Evolutionary conservation across 2,329 filamentous ascomycete species (phyloP).

Genomic region (Xylariaceae sp.): DNA sequence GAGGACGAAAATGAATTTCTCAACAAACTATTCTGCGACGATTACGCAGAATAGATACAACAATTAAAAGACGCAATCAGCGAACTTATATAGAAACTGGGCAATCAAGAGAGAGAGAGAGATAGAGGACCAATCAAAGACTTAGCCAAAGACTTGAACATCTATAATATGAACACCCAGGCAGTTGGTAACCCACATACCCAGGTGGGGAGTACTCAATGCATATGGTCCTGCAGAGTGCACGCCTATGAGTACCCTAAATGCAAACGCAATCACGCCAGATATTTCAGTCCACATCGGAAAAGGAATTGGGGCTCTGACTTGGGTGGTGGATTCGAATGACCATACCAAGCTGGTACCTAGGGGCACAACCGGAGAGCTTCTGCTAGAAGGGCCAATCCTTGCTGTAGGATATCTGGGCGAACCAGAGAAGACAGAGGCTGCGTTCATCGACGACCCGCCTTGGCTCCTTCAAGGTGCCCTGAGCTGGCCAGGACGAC

Average conservation of each 20-base stretch:
- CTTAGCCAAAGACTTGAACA: no score
- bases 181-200: no score
- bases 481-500: neutral
- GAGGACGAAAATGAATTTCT: no score
- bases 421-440: neutral
- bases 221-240: slow-evolving; percentile 11
- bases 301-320: neutral
- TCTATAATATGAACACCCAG: no score
- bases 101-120: no score
- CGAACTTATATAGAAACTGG: no score
- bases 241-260: slow-evolving; percentile 9
- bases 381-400: slow-evolving; percentile 7
- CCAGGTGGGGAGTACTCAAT: no score
- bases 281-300: slow-evolving; percentile 5
- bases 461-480: neutral
- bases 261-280: neutral
- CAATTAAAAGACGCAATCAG: no score
- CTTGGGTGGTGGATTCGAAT: slow-evolving; percentile 1
- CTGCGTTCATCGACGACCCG: neutral
- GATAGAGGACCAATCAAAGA: no score
- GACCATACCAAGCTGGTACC: slow-evolving; percentile 1
- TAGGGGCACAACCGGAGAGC: neutral
- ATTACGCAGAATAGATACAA: no score
- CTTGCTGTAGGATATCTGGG: slow-evolving; percentile 1
- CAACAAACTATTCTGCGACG: no score